Evolutionary conservation across 768 basidiomycete genomes (phyloP).

Genomic region (Obba rivulosa): DNA sequence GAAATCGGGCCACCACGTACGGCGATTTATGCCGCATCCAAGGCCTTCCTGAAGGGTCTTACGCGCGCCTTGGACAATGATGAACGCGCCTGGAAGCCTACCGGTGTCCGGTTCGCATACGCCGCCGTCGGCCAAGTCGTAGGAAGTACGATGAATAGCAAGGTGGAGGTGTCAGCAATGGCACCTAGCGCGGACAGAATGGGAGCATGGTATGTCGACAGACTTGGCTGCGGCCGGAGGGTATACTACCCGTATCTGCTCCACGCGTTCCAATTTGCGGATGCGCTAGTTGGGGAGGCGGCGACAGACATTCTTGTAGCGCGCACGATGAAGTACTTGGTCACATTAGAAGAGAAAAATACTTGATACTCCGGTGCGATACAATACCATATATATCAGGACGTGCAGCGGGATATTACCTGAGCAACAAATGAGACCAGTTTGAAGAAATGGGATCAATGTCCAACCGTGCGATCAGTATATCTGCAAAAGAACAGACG

Average conservation of each 20-base stretch:
- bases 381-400: too few species aligned
- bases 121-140: slow-evolving; percentile 15
- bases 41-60: slow-evolving; percentile 18
- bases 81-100: slow-evolving; percentile 12
- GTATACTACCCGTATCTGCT: background rate
- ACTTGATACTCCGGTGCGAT: too few species aligned
- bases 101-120: slow-evolving; percentile 17
- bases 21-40: slow-evolving; percentile 16
- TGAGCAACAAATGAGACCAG: too few species aligned
- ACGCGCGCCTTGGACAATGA: slow-evolving; percentile 15
- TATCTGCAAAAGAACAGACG: too few species aligned
- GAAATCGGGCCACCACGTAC: slow-evolving; percentile 16
- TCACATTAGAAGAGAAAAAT: too few species aligned
- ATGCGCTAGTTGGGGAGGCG: too few species aligned
- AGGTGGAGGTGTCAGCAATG: background rate
- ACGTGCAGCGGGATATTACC: too few species aligned
- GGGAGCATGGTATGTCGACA: background rate
- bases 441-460: too few species aligned
- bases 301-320: too few species aligned
- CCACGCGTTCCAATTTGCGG: background rate
- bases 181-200: background rate
- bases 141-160: background rate
- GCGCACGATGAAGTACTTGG: too few species aligned
- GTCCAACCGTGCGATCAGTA: too few species aligned
- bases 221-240: background rate